Base-by-base conservation (phyloP, 192 early-diverging fungal genomes). In the Umbelopsis isabellina region DNA sequence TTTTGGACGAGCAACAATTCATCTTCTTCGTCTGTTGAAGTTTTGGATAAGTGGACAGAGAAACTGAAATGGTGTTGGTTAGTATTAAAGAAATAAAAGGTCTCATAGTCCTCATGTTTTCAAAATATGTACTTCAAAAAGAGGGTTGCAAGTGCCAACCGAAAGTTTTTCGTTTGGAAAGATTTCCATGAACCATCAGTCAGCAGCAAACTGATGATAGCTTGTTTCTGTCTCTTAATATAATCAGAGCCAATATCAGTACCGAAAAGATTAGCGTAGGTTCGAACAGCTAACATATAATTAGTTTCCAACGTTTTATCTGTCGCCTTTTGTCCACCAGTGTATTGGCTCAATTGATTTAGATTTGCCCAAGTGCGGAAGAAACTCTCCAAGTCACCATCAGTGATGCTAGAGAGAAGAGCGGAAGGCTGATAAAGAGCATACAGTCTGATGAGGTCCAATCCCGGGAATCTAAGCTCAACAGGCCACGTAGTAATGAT, bases 381-480 rank as follows among this genome's bases (percentile, higher is more conserved):
- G 65, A 80, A 69, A 37, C 72, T 71, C 69, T 85, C 66, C 48
- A 86, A 64, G 51, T 80, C 49, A 79, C 83, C 66, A 71, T 72
- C 71, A 55, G 71, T 74, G 73, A 85, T 65, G 58, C 87, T 75
- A 16, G 87, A 75, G 30, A 69, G 21, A 1, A 69, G 37, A 0
- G 70, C 55, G 4, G 82, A 64, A 3, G 85, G 76, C 1, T 87
- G 80, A 51, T 85, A 79, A 3, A 93, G 73, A 0, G 88, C 84
- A 4, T 79, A 71, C 13, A 97, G 75, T 3, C 97, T 90, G 22
- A 97, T 69, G 21, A 97, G 73, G 71, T 98, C 97, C 35, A 98
- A 84, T 7, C 84, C 90, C 20, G 95, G 95, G 76, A 97, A 94
- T 46, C 92, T 80, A 33, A 82, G 71, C 3, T 73, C 74, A 16